phyloP scores from a whole-genome alignment of 2,329 filamentous ascomycete genomes.

The Raffaelea ambrosiae region DNA sequence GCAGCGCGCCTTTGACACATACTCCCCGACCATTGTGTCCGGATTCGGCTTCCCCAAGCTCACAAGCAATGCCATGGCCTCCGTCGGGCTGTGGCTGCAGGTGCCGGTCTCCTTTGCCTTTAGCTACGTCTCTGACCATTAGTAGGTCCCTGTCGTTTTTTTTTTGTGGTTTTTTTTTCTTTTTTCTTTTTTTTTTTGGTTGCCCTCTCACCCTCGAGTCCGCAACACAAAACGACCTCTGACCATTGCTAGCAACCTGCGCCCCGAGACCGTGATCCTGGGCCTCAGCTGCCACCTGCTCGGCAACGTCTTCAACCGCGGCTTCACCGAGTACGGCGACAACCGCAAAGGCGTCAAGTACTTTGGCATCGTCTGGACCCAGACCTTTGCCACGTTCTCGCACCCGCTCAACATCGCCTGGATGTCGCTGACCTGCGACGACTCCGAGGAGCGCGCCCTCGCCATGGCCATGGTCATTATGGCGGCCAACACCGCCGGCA shows the following conservation, averaged over 20 bases:
- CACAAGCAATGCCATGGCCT: slow-evolving; percentile 42
- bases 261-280: neutral
- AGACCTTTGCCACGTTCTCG: neutral
- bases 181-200: too few relatives aligned
- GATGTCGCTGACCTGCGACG: neutral
- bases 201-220: too few relatives aligned
- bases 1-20: slow-evolving; percentile 1
- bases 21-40: slow-evolving; percentile 44
- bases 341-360: neutral
- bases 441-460: neutral
- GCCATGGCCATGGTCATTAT: slow-evolving; percentile 37
- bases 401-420: neutral
- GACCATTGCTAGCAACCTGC: neutral
- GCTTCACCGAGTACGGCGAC: neutral
- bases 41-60: slow-evolving; percentile 42
- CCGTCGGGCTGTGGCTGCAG: slow-evolving; percentile 43
- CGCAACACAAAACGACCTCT: too few relatives aligned
- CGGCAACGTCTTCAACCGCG: neutral
- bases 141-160: neutral
- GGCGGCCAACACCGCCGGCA: slow-evolving; percentile 53
- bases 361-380: neutral
- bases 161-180: too few relatives aligned
- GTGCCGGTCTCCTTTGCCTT: neutral
- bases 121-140: neutral
- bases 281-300: neutral